phyloP scores from a whole-genome alignment of 2,329 filamentous ascomycete genomes.

The Colletotrichum gloeosporioides region DNA sequence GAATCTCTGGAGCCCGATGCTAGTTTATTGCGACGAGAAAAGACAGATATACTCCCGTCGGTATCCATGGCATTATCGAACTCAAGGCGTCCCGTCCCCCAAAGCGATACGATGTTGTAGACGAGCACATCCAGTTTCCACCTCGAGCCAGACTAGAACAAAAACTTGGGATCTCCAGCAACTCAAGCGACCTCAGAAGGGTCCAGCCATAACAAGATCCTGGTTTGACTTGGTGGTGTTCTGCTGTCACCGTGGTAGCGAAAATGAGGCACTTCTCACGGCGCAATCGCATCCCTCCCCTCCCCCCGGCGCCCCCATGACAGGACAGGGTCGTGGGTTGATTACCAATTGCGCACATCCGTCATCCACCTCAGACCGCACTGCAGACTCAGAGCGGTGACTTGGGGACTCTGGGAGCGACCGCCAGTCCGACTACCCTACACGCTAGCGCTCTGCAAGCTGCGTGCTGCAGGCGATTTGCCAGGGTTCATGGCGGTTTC shows the following conservation, averaged over 20 bases:
- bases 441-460: background rate
- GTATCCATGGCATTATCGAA: background rate
- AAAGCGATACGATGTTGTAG: background rate
- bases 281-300: background rate
- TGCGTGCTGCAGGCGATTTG: background rate
- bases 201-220: background rate
- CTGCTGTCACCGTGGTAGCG: constrained; percentile 17
- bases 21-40: background rate
- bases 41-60: background rate
- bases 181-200: background rate
- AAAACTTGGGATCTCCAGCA: background rate
- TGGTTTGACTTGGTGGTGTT: background rate
- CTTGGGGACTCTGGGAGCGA: background rate
- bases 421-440: background rate
- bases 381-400: background rate
- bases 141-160: background rate
- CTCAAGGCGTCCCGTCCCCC: background rate
- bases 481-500: background rate
- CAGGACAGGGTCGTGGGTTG: background rate
- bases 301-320: background rate
- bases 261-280: background rate
- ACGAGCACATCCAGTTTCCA: background rate
- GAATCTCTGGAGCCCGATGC: constrained; percentile 4
- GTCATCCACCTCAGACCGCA: background rate
- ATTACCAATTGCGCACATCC: constrained; percentile 15